Conservation (phyloP, 345 rosid species). For the Corchorus capsularis region DNA sequence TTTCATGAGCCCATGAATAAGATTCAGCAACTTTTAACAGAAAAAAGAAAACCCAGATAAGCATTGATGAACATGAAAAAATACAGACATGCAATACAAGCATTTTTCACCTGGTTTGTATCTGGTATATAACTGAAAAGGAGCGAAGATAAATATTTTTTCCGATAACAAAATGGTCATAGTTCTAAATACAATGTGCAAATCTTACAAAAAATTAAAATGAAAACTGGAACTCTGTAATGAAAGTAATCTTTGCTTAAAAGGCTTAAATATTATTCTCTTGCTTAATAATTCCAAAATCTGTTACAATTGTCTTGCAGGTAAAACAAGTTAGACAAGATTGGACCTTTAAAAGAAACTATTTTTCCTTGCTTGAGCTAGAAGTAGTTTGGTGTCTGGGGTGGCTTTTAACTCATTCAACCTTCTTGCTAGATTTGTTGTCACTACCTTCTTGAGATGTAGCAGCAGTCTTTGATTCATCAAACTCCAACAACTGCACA, state of each 20-base stretch:
- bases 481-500: slow-evolving; percentile 87
- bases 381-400: not conserved
- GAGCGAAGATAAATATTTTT: not conserved
- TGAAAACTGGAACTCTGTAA: not conserved
- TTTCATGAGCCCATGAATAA: not conserved
- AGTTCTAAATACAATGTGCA: not conserved
- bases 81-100: not conserved
- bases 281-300: slow-evolving; percentile 38
- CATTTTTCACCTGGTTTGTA: not conserved
- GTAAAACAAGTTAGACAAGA: slow-evolving; percentile 36
- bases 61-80: not conserved
- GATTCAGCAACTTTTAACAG: not conserved
- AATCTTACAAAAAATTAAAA: not conserved
- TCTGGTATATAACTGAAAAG: not conserved
- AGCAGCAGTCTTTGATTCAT: slow-evolving; percentile 54
- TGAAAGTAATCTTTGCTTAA: not conserved
- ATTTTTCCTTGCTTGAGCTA: not conserved
- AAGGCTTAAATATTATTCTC: slow-evolving; percentile 26
- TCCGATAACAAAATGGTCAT: not conserved
- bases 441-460: slow-evolving; percentile 33
- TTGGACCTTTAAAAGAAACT: slow-evolving; percentile 20
- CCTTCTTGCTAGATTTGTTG: slow-evolving; percentile 47
- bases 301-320: slow-evolving; percentile 36
- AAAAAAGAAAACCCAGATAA: not conserved
- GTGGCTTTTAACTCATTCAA: slow-evolving; percentile 24